These are phyloP conservation scores for Naegleria lovaniensis DNA, from an alignment of 208 protist genomes.

Conservation along the genomic window DNA sequence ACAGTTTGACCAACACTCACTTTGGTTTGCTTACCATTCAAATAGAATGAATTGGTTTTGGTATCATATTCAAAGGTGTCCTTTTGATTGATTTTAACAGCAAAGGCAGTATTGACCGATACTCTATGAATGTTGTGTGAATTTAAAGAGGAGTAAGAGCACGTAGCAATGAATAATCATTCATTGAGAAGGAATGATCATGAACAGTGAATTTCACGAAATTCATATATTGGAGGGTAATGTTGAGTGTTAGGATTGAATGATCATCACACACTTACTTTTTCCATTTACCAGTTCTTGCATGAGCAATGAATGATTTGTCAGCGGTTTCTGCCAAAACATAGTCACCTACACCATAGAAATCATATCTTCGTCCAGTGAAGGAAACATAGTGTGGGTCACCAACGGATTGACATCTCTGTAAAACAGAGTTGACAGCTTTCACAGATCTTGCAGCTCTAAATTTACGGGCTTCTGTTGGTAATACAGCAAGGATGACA, in stretches of 20 bases:
- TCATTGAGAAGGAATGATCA: no score
- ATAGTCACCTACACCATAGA: background rate
- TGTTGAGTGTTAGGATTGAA: no score
- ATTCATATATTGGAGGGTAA: no score
- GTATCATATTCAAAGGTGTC: background rate
- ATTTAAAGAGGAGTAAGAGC: no score
- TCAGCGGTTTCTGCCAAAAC: background rate
- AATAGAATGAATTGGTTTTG: background rate
- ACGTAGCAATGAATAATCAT: no score
- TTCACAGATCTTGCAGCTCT: background rate
- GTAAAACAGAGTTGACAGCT: background rate
- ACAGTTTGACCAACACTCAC: background rate
- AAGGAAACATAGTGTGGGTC: background rate
- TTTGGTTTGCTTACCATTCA: background rate
- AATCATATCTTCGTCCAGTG: background rate
- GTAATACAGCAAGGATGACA: no score
- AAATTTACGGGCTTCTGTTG: background rate
- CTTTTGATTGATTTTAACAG: background rate
- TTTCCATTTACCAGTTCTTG: background rate
- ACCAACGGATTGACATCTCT: background rate
- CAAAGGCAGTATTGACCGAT: background rate
- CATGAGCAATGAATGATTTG: background rate
- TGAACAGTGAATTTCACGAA: no score
- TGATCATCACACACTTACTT: background rate
- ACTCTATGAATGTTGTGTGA: no score